phyloP scores from a whole-genome alignment of 768 basidiomycete genomes.

The Lactifluus echinatus region DNA sequence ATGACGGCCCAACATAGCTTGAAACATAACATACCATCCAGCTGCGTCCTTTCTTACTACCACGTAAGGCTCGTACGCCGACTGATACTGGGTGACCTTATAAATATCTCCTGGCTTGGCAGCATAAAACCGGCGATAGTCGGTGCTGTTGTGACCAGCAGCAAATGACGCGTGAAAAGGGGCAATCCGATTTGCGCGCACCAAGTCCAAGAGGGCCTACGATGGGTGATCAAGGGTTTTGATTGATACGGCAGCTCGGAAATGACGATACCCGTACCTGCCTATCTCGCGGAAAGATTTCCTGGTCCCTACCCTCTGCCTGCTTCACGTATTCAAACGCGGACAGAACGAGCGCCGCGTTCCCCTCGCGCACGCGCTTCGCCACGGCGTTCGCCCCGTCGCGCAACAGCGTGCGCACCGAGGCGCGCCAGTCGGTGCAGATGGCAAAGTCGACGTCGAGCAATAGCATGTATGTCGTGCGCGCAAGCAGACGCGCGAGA shows the following conservation, averaged over 20 bases:
- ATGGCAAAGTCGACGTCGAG: conserved; percentile 84
- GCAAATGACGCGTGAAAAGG: conserved; percentile 78
- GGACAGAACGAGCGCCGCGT: conserved; percentile 69
- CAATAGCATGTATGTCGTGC: conserved; percentile 83
- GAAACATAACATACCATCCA: conserved; percentile 1
- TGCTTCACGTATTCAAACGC: conserved; percentile 75
- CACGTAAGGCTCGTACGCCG: conserved; percentile 84
- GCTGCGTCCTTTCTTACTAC: conserved; percentile 52
- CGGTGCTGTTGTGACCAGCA: conserved; percentile 73
- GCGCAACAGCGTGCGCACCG: conserved; percentile 32
- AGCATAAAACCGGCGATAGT: conserved; percentile 61
- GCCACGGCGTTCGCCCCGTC: conserved; percentile 24
- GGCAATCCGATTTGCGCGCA: conserved; percentile 44
- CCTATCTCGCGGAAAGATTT: conserved; percentile 61
- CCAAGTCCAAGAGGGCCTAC: conserved; percentile 51
- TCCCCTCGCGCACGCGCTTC: conserved; percentile 46
- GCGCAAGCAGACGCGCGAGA: conserved; percentile 72
- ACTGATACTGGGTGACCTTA: conserved; percentile 66
- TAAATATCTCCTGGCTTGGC: conserved; percentile 62
- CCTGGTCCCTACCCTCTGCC: conserved; percentile 50
- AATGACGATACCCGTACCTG: conserved; percentile 33
- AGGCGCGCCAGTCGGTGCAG: conserved; percentile 69
- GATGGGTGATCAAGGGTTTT: not conserved
- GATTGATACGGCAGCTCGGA: not conserved
- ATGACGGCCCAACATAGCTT: not conserved